These are phyloP conservation scores for Cardamine resedifolia DNA, from an alignment of 345 rosid species.

Conservation along the genomic window DNA sequence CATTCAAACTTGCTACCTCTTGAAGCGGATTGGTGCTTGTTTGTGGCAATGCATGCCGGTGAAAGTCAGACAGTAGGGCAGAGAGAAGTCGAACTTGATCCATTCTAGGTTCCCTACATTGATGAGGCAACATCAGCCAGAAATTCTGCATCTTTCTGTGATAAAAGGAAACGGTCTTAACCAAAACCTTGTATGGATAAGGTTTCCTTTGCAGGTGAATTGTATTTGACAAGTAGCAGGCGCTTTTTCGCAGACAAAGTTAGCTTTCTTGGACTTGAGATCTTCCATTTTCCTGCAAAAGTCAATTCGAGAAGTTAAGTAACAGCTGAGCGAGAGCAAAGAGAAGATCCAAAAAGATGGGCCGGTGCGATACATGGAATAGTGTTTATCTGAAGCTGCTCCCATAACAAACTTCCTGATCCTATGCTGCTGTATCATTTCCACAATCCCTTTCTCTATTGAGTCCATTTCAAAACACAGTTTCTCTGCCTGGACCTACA, in stretches of 20 bases:
- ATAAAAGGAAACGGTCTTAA: background rate
- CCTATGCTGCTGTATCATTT: slow-evolving; percentile 46
- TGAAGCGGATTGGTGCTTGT: slow-evolving; percentile 16
- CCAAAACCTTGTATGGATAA: slow-evolving; percentile 56
- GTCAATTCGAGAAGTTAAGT: slow-evolving; percentile 18
- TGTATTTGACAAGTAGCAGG: slow-evolving; percentile 65
- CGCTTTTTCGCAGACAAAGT: slow-evolving; percentile 48
- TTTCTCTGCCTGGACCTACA: slow-evolving; percentile 70
- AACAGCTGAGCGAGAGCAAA: background rate
- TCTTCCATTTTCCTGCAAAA: slow-evolving; percentile 57
- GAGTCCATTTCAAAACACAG: slow-evolving; percentile 43
- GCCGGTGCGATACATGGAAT: slow-evolving; percentile 28
- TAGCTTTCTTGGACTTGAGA: slow-evolving; percentile 75
- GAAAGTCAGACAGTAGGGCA: slow-evolving; percentile 39
- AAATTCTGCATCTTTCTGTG: slow-evolving; percentile 7
- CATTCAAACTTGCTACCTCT: slow-evolving; percentile 36
- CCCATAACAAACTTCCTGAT: slow-evolving; percentile 83
- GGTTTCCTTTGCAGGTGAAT: slow-evolving; percentile 67
- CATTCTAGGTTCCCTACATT: slow-evolving; percentile 45
- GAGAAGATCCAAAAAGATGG: background rate
- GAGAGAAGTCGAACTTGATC: slow-evolving; percentile 40
- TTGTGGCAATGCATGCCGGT: slow-evolving; percentile 38
- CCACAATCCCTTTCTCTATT: slow-evolving; percentile 69
- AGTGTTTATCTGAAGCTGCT: slow-evolving; percentile 72
- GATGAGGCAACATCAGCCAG: slow-evolving; percentile 21